phyloP scores from a whole-genome alignment of 83 land plant genomes.

The Picea abies region DNA sequence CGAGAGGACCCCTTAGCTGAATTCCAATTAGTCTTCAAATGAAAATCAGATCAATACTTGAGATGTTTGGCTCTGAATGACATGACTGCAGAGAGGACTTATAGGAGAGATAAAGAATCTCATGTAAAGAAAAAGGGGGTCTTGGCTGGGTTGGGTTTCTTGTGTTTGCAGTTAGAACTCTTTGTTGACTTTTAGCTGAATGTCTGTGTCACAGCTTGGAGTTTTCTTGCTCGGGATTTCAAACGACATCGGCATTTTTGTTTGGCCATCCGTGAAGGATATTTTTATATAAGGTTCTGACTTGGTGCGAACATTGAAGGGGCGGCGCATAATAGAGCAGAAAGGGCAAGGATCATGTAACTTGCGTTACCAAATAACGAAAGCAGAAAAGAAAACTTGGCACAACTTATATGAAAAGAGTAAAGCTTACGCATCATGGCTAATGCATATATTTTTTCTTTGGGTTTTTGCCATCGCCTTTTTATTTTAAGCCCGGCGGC shows the following conservation, averaged over 20 bases:
- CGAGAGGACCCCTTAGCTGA: background rate
- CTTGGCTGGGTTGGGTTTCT: background rate
- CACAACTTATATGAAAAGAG: background rate
- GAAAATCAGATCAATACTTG: background rate
- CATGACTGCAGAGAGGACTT: background rate
- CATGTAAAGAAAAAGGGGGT: background rate
- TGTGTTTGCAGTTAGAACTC: background rate
- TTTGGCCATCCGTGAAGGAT: background rate
- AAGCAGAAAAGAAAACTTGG: background rate
- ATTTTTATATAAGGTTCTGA: too few species aligned
- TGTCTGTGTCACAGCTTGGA: conserved; percentile 4
- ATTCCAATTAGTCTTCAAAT: background rate
- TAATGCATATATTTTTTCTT: background rate
- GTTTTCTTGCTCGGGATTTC: background rate
- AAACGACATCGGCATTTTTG: background rate
- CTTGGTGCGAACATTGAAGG: background rate
- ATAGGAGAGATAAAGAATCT: conserved; percentile 1
- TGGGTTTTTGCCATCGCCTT: background rate
- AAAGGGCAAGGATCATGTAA: conserved; percentile 1
- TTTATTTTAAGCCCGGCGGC: background rate
- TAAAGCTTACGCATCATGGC: conserved; percentile 1
- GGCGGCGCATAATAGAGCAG: background rate
- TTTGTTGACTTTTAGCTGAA: conserved; percentile 10
- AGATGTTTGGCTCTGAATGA: background rate
- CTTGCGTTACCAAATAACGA: background rate